Evolutionary conservation across 2,329 filamentous ascomycete species (phyloP), one percentile per base, ranked within the genome.

Genomic region (Tolypocladium album): DNA sequence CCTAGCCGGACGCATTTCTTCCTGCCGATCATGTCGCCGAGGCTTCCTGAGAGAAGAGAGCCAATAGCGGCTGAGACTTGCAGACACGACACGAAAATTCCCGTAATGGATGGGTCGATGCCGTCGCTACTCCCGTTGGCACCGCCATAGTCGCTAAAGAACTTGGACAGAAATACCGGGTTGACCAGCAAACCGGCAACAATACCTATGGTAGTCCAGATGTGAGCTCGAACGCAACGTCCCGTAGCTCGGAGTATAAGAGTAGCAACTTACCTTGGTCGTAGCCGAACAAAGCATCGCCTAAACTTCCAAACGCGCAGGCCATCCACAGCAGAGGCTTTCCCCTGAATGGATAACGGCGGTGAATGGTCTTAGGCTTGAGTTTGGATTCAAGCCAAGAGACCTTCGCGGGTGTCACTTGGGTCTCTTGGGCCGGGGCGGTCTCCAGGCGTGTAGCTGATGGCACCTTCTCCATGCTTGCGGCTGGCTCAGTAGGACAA

Each of bases 221-320:
- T 57, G 36, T 52, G 24, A 55, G 39, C 43, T 45, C n/a, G 4
- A 6, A 13, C 22, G 7, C n/a, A 24, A n/a, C 31, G 38, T 12
- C 4, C 27, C 22, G 38, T 12, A 5, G 43, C 11, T 24, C n/a
- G n/a, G n/a, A 11, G 13, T n/a, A 45, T n/a, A 22, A n/a, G n/a
- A 45, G 1, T 22, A 6, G 43, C 7, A 22, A 31, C 52, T 45
- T 38, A 60, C 61, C 61, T 40, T 60, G 59, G 36, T 62, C 59
- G 47, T 62, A 63, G 15, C 62, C 62, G n/a, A 63, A 63, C 34
- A 63, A 38, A 24, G 62, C 62, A 53, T 63, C 62, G 24, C 62
- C 62, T 20, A 63, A 57, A 39, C 60, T 62, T 39, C 62, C 62
- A 47, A 63, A 63, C 4, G 62, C 62, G 45, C 62, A 63, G 15